Percentiles rank a stretch among this genome's conserved stretches.
phyloP scores from a whole-genome alignment of 2,329 filamentous ascomycete species.

The Penicillium sp. region DNA sequence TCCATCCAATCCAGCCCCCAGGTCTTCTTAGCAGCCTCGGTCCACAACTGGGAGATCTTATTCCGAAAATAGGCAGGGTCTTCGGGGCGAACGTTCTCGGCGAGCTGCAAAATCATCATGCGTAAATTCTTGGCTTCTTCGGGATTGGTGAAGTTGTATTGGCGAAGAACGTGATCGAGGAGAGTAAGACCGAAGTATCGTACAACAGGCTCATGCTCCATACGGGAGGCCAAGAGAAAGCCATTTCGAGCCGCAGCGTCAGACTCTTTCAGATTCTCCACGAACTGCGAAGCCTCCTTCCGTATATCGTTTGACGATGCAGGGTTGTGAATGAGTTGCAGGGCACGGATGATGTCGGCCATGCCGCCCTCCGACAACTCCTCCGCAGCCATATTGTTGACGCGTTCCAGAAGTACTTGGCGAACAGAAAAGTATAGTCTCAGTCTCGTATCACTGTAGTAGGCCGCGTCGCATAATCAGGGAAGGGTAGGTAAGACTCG shows the following conservation, averaged over 20 bases:
- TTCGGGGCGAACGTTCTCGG: conserved; percentile 58
- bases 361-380: conserved; percentile 32
- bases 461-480: conserved; percentile 1
- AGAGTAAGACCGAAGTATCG: conserved; percentile 90
- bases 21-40: conserved; percentile 81
- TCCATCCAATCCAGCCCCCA: conserved; percentile 92
- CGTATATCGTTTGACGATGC: conserved; percentile 72
- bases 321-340: conserved; percentile 78
- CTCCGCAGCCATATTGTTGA: conserved; percentile 27
- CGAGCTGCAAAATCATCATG: conserved; percentile 69
- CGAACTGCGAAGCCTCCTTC: conserved; percentile 70
- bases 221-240: conserved; percentile 69
- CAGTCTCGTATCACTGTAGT: background rate
- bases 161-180: conserved; percentile 79
- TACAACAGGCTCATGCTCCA: conserved; percentile 66
- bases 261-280: conserved; percentile 75
- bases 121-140: conserved; percentile 62
- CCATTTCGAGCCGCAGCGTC: conserved; percentile 75
- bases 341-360: conserved; percentile 63
- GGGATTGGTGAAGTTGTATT: conserved; percentile 63
- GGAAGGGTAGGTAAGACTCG: background rate
- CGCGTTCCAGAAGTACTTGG: conserved; percentile 1
- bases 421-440: background rate
- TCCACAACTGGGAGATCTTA: conserved; percentile 91
- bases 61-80: conserved; percentile 81